Conservation (phyloP, 73 alveolate species). For the Urostyla sp. region DNA sequence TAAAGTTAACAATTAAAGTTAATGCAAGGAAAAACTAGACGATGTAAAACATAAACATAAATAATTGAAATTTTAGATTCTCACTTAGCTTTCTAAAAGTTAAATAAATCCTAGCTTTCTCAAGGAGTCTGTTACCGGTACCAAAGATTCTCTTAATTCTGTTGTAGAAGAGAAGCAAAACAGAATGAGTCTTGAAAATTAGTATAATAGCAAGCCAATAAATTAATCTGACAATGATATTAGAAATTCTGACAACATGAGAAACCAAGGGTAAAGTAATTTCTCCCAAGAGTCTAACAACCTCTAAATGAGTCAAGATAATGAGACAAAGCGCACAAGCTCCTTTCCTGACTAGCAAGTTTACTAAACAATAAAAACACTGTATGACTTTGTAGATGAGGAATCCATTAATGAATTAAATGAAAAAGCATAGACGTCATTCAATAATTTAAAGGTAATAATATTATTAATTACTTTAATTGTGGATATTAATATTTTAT, state of each 20-base stretch:
- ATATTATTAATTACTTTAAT: slow-evolving; percentile 1
- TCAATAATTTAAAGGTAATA: neutral
- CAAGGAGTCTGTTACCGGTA: neutral
- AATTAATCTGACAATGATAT: neutral
- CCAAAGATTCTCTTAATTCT: too few species aligned
- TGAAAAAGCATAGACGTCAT: neutral
- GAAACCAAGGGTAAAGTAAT: neutral
- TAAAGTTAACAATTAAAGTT: neutral
- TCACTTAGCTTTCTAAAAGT: slow-evolving; percentile 6
- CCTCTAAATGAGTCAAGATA: neutral
- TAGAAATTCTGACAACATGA: neutral
- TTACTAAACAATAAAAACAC: neutral
- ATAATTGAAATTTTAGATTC: slow-evolving; percentile 5
- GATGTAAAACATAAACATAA: neutral
- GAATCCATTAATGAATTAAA: slow-evolving; percentile 12
- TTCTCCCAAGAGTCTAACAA: neutral
- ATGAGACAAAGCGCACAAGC: neutral
- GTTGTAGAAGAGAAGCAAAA: neutral
- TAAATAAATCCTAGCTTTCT: neutral
- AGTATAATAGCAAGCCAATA: neutral
- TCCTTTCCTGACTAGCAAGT: neutral
- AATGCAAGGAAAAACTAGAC: neutral
- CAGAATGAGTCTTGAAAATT: neutral
- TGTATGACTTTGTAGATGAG: slow-evolving; percentile 48
- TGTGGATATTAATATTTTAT: neutral